A percentile compares a stretch with the other conserved stretches of the same genome.
Evolutionary conservation across 495 filamentous ascomycete genomes (phyloP).

Genomic region (Tuber microsphaerosporum): DNA sequence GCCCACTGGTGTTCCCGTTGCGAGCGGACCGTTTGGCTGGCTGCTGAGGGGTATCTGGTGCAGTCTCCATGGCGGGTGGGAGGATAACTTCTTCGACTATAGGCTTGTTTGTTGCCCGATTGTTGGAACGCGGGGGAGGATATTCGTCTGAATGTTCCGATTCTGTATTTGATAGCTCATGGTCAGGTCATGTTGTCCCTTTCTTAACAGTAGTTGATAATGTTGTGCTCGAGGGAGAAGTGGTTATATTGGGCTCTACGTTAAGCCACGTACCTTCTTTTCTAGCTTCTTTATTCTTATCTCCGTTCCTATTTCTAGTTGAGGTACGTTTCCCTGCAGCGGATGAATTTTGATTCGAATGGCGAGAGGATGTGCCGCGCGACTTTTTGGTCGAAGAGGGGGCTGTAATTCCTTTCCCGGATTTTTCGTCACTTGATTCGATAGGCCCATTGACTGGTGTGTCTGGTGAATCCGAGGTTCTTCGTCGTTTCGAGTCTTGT

Average conservation of each 20-base stretch:
- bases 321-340: conserved; percentile 38
- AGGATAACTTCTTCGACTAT: conserved; percentile 25
- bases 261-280: conserved; percentile 37
- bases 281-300: conserved; percentile 39
- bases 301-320: conserved; percentile 35
- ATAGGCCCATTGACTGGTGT: conserved; percentile 31
- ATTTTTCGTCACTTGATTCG: conserved; percentile 41
- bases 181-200: conserved; percentile 17
- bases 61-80: conserved; percentile 22
- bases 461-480: conserved; percentile 41
- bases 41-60: conserved; percentile 40
- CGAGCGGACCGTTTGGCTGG: conserved; percentile 35
- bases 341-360: conserved; percentile 21
- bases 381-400: conserved; percentile 38
- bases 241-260: conserved; percentile 3
- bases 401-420: conserved; percentile 27
- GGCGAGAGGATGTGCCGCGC: conserved; percentile 32
- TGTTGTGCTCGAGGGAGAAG: not conserved
- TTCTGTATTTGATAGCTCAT: conserved; percentile 25
- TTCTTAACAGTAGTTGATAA: not conserved
- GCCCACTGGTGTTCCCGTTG: conserved; percentile 49
- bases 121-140: conserved; percentile 36
- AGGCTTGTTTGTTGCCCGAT: conserved; percentile 30
- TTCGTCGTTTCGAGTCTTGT: conserved; percentile 46
- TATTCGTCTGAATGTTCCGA: conserved; percentile 42